Evolutionary conservation across 345 rosid species (phyloP).

Genomic region (Sonneratia caseolaris): DNA sequence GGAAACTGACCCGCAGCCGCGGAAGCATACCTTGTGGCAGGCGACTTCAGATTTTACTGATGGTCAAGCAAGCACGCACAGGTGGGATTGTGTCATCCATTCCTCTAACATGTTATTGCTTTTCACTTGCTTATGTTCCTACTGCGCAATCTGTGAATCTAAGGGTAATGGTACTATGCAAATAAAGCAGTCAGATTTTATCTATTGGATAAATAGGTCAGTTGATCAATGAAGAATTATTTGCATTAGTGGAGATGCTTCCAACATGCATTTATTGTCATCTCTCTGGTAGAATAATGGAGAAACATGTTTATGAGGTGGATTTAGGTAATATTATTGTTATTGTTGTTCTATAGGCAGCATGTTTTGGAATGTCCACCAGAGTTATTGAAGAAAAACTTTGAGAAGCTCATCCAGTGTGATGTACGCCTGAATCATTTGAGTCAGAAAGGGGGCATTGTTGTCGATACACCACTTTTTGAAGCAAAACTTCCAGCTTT

Average conservation of each 20-base stretch:
- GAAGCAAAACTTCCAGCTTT: slow-evolving; percentile 41
- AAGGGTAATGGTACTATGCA: no score
- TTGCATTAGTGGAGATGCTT: not conserved
- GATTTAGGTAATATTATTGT: not conserved
- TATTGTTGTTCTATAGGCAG: slow-evolving; percentile 34
- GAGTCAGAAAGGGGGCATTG: slow-evolving; percentile 66
- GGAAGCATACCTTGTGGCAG: slow-evolving; percentile 99
- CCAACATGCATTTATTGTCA: not conserved
- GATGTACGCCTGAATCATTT: slow-evolving; percentile 75
- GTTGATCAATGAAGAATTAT: no score
- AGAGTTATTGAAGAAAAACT: slow-evolving; percentile 77
- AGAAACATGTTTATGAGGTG: not conserved
- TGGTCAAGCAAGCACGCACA: slow-evolving; percentile 84
- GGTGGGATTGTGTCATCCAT: slow-evolving; percentile 24
- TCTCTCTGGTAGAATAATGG: not conserved
- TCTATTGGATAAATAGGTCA: not conserved
- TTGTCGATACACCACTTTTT: slow-evolving; percentile 66
- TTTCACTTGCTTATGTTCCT: not conserved
- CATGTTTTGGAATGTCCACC: slow-evolving; percentile 90
- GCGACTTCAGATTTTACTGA: slow-evolving; percentile 95
- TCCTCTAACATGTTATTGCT: not conserved
- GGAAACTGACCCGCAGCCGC: slow-evolving; percentile 95
- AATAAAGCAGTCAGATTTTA: no score
- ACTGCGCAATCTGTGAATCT: not conserved
- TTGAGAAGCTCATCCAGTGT: slow-evolving; percentile 93